Percentiles rank a stretch among this genome's conserved stretches.
Evolutionary conservation across 192 early-diverging fungal genomes (phyloP).

Genomic region (Rhizophagus clarus): DNA sequence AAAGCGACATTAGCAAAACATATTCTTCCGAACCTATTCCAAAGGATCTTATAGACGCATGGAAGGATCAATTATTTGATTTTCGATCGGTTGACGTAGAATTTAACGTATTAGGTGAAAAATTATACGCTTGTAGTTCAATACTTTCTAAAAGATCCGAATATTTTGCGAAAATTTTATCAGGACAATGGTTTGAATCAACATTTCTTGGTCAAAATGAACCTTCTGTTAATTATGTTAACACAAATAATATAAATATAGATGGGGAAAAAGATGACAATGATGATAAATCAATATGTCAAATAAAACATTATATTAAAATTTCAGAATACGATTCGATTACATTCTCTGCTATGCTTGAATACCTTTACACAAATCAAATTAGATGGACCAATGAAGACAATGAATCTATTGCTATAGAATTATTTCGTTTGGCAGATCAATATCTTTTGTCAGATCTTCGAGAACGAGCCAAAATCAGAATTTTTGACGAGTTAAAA

Average conservation of each 20-base stretch:
- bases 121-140: background rate
- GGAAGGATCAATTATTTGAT: background rate
- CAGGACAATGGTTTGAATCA: background rate
- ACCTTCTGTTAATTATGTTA: background rate
- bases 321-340: background rate
- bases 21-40: background rate
- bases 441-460: slow-evolving; percentile 18
- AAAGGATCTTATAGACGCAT: background rate
- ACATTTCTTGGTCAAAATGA: background rate
- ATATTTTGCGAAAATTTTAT: background rate
- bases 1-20: background rate
- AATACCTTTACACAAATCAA: background rate
- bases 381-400: background rate
- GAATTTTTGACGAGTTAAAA: slow-evolving; percentile 1
- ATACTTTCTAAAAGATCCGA: background rate
- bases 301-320: background rate
- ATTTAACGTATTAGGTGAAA: background rate
- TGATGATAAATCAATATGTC: background rate
- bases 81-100: background rate
- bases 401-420: background rate
- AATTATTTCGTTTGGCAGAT: slow-evolving; percentile 15
- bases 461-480: slow-evolving; percentile 2
- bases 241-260: too few relatives aligned
- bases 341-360: background rate
- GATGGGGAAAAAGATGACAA: too few relatives aligned